Evolutionary conservation across 345 rosid species (phyloP).

Genomic region (Litchi chinensis): DNA sequence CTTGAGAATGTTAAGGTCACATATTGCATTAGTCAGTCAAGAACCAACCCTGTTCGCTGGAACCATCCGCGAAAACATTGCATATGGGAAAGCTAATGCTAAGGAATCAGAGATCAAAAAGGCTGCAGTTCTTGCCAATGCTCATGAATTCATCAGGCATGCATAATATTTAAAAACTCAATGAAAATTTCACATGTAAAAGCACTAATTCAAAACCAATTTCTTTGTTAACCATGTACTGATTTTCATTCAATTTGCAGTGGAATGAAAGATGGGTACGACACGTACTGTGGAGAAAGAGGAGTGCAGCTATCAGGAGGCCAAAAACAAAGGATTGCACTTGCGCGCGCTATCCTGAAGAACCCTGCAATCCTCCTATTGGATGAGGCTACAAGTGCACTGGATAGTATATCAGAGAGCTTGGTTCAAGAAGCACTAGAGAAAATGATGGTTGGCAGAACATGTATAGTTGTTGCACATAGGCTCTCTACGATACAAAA

Average conservation of each 20-base stretch:
- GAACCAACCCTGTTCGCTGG: constrained; percentile 73
- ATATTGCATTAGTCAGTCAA: constrained; percentile 69
- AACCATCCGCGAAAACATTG: constrained; percentile 59
- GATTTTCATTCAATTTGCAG: constrained; percentile 26
- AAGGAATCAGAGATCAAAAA: constrained; percentile 55
- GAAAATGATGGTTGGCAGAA: constrained; percentile 62
- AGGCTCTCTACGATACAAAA: constrained; percentile 64
- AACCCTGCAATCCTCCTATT: constrained; percentile 62
- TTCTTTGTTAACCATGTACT: neutral
- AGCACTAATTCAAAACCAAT: neutral
- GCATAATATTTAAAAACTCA: neutral
- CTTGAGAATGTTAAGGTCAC: constrained; percentile 48
- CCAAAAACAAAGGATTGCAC: constrained; percentile 72
- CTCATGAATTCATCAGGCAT: constrained; percentile 69
- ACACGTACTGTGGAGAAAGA: constrained; percentile 64
- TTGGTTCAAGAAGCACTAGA: constrained; percentile 64
- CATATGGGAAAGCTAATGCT: constrained; percentile 50
- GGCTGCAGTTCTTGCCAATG: constrained; percentile 63
- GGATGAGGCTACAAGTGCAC: constrained; percentile 82
- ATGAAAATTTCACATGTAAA: neutral
- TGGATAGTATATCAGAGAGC: constrained; percentile 61
- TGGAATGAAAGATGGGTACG: constrained; percentile 72
- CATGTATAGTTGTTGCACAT: constrained; percentile 58
- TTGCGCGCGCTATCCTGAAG: constrained; percentile 72
- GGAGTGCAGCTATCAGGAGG: constrained; percentile 76